Base-by-base conservation (phyloP, 2,329 filamentous ascomycete genomes). In the Diaporthe citri region DNA sequence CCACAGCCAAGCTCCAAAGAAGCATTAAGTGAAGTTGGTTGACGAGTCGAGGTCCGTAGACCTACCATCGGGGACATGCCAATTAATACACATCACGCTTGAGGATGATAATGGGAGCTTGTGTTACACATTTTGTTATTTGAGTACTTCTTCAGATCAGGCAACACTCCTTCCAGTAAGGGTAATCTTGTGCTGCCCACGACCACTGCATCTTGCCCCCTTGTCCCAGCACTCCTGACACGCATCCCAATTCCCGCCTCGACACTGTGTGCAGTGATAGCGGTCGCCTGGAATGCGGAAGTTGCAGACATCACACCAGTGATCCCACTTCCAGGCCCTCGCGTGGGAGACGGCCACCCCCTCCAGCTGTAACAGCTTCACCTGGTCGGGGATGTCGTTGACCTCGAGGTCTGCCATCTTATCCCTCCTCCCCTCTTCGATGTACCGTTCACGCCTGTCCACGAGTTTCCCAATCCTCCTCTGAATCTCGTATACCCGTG, bases 381-480 rank as follows among this genome's bases (percentile, higher is more conserved):
- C 64, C 64, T 69, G 64, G 2, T n/a, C 34, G 0, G 48, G 64
- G 13, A 69, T 69, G n/a, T 55, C 64, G 34, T 55, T 55, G n/a
- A 28, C 34, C 48, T 69, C 64, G 15, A 69, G 64, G 8, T 69
- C 48, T 8, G 64, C 34, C 34, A 55, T 20, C n/a, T 28, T 31
- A 10, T 69, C 64, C n/a, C 13, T 41, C n/a, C 46, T 69, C 2
- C 64, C 64, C n/a, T 69, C 64, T 28, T 41, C n/a, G 17, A 55
- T 41, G 34, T 69, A 69, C 34, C 64, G 64, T n/a, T 55, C 48
- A 39, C 46, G 64, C 64, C 46, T 55, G 34, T 55, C 64, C 34
- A 69, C 6, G n/a, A 55, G 64, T n/a, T 55, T 41, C 34, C 8
- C 48, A 41, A 69, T 52, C 46, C 64, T 69, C 48, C 13, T 55